Evolutionary conservation across 2,329 filamentous ascomycete species (phyloP), one percentile per base, ranked within the genome.

Genomic region (Endocalyx cinctus): DNA sequence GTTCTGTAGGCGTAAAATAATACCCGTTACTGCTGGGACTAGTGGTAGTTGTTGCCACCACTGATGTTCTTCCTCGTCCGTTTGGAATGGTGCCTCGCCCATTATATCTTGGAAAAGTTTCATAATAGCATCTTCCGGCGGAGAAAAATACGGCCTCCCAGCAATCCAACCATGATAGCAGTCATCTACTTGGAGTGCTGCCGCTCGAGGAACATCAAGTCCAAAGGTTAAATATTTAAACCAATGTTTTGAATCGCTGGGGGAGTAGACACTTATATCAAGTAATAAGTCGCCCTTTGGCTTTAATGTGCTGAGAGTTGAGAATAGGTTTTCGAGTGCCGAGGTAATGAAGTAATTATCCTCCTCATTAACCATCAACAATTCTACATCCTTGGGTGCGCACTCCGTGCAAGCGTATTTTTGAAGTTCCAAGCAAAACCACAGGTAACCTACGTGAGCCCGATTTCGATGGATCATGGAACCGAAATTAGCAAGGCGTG

Each of bases 231-330:
- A 34, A 45, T 63, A 54, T 43, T 59, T 59, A 47, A 63, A 60
- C 46, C 49, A 55, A 44, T 63, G 54, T 32, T 58, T 27, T 23
- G 42, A 45, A 29, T 63, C 59, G 34, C 57, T 60, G 8, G 51
- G 54, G 13, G 62, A 64, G 48, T 59, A 54, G 23, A 61, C 38
- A 37, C 55, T 62, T 19, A 62, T 56, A 47, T 63, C 61, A 25
- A 64, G 54, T 17, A 51, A 29, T 34, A 64, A 50, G 29, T 51
- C 43, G 32, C 54, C 39, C n/a, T 41, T 35, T 38, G 50, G 52
- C 38, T 58, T 50, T 56, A 53, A 62, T 41, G 27, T 20, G 47
- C 48, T 55, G 14, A 61, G 55, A 33, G 37, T 38, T 29, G 39
- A 44, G 31, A 63, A 55, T 19, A 62, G 35, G 33, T 38, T 42